Conservation (phyloP, 164 flowering plant species). For the Nelumbo lutea region DNA sequence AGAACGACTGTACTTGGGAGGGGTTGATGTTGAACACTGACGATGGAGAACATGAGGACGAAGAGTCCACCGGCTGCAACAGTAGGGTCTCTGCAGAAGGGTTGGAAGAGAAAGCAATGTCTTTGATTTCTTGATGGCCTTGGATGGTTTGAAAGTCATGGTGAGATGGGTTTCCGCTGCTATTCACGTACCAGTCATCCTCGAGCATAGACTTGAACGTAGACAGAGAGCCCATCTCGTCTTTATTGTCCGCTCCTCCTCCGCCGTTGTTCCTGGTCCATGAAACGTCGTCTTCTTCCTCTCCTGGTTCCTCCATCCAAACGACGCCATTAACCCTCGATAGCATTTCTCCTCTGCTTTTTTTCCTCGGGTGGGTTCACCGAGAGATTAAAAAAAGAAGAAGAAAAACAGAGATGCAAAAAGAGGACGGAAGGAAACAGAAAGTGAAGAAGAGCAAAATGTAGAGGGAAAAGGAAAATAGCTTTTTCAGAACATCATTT, state of each 20-base stretch:
- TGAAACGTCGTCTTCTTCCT: constrained; percentile 14
- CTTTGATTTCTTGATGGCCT: constrained; percentile 34
- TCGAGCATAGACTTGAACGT: constrained; percentile 58
- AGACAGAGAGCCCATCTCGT: constrained; percentile 42
- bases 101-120: constrained; percentile 34
- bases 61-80: constrained; percentile 49
- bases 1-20: constrained; percentile 39
- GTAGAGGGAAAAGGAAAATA: background rate
- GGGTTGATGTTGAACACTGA: constrained; percentile 57
- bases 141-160: constrained; percentile 25
- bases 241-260: constrained; percentile 20
- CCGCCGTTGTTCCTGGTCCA: constrained; percentile 27
- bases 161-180: constrained; percentile 14
- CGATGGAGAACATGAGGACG: constrained; percentile 61
- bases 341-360: background rate
- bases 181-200: constrained; percentile 45
- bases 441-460: background rate
- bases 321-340: constrained; percentile 18
- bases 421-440: background rate
- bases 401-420: background rate
- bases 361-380: background rate
- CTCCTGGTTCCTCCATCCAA: constrained; percentile 25
- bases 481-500: background rate
- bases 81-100: constrained; percentile 35
- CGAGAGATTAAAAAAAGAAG: background rate